phyloP scores from a whole-genome alignment of 2,329 filamentous ascomycete genomes.

The Phoma sp. region DNA sequence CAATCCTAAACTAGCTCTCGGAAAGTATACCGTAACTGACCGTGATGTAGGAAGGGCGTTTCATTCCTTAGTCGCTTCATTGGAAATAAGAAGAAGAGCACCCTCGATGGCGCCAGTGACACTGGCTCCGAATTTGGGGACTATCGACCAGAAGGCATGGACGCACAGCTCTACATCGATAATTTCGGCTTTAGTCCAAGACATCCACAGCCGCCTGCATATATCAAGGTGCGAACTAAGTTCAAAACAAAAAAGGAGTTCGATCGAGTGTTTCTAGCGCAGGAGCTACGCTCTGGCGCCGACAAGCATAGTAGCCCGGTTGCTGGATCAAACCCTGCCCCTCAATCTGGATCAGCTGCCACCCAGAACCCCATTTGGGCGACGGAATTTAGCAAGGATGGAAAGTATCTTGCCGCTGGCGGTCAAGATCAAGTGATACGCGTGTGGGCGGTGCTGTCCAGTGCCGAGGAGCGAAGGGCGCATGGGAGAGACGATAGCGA shows the following conservation, averaged over 20 bases:
- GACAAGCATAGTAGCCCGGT: conserved; percentile 37
- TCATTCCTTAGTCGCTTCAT: conserved; percentile 92
- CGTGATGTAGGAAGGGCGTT: conserved; percentile 71
- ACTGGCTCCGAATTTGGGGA: conserved; percentile 74
- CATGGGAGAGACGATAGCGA: conserved; percentile 74
- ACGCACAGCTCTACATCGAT: conserved; percentile 80
- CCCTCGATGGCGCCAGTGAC: conserved; percentile 57
- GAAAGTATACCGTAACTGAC: conserved; percentile 17
- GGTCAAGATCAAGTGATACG: conserved; percentile 86
- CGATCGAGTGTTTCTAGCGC: conserved; percentile 86
- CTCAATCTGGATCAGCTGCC: conserved; percentile 43
- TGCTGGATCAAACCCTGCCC: conserved; percentile 34
- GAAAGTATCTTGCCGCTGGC: conserved; percentile 87
- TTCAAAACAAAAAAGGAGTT: conserved; percentile 85
- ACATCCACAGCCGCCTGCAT: conserved; percentile 86
- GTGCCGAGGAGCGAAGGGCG: conserved; percentile 74
- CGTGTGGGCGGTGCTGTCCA: conserved; percentile 87
- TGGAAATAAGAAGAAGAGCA: conserved; percentile 74
- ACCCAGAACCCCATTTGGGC: conserved; percentile 80
- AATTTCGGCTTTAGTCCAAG: conserved; percentile 79
- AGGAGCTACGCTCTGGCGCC: conserved; percentile 75
- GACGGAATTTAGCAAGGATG: conserved; percentile 89
- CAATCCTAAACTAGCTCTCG: neutral
- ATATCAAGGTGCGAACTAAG: conserved; percentile 82
- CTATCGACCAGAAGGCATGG: conserved; percentile 75